A percentile compares a stretch with the other conserved stretches of the same genome.
phyloP scores from a whole-genome alignment of 345 rosid genomes.

The Boechera retrofracta region DNA sequence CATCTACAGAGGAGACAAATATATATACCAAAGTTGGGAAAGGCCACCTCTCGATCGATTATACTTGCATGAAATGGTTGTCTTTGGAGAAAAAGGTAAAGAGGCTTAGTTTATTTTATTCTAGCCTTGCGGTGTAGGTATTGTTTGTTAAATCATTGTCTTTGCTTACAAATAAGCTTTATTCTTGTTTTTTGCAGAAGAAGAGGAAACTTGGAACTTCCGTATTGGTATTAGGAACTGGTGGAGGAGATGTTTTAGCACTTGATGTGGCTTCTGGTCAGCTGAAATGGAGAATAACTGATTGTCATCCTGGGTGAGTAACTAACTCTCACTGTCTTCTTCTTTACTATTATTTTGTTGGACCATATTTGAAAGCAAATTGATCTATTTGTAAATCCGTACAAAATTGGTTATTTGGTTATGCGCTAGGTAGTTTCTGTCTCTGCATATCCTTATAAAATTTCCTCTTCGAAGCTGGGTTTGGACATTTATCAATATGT shows the following conservation, averaged over 20 bases:
- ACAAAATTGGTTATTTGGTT: neutral
- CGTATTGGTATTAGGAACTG: slow-evolving; percentile 75
- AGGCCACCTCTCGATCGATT: slow-evolving; percentile 77
- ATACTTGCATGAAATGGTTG: slow-evolving; percentile 86
- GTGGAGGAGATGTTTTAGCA: slow-evolving; percentile 93
- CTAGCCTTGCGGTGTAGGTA: neutral
- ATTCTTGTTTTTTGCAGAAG: slow-evolving; percentile 52
- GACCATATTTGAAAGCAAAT: neutral
- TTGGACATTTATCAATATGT: slow-evolving; percentile 17
- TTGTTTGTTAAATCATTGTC: neutral
- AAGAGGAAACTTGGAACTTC: slow-evolving; percentile 79
- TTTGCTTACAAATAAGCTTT: neutral
- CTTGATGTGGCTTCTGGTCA: slow-evolving; percentile 93
- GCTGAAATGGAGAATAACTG: slow-evolving; percentile 79
- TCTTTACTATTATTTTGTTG: neutral
- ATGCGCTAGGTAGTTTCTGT: neutral
- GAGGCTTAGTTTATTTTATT: neutral
- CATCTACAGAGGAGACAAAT: slow-evolving; percentile 50
- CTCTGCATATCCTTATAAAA: slow-evolving; percentile 1
- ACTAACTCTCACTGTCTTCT: slow-evolving; percentile 24
- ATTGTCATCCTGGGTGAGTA: slow-evolving; percentile 95
- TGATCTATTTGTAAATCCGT: neutral
- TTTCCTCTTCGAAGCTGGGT: neutral
- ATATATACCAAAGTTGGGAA: slow-evolving; percentile 51
- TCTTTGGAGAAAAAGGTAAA: slow-evolving; percentile 65